Evolutionary conservation across 2,329 filamentous ascomycete species (phyloP), one percentile per base, ranked within the genome.

Genomic region (Cladobotryum protrusum): DNA sequence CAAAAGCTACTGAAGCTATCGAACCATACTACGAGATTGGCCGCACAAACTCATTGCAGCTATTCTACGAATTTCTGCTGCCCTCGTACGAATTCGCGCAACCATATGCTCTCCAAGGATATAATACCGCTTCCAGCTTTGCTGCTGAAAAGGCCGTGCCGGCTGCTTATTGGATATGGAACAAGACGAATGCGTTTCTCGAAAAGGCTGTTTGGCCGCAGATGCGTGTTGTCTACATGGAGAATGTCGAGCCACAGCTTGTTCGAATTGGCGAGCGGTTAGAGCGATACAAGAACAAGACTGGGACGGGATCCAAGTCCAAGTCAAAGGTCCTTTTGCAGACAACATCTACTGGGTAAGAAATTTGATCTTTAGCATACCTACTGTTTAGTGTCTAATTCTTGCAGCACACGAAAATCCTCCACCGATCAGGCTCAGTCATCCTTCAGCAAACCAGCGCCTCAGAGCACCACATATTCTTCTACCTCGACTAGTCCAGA

Each of bases 171-270:
- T 87, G 82, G 74, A 81, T 80, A 3, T 89, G 86, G 77, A 82
- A 82, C 49, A 82, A 82, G 52, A 79, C 80, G 0, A 80, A 82
- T 52, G 71, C 78, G 12, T 92, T 96, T 61, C 70, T 95, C 33
- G 81, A 89, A 51, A 80, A 81, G 43, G 85, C 83, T 2, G 73
- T 97, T 14, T 93, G 88, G 85, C 92, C 92, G 2, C 85, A 86
- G 56, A 55, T 96, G 11, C 82, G 86, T 20, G 77, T 87, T 13
- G 72, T 96, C 5, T 97, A 97, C 62, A 81, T 85, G 11, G 85
- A 96, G 62, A 96, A 95, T 59, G 91, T 99, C 3, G 91, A 97
- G 70, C 95, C 95, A 13, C 95, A 99, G 68, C 77, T 99, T 13
- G 81, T 92, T 50, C 89, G 90, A 60, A 97, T 99, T 61, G 88